Conservation (phyloP, 805 yeast species). For the Metschnikowia dekortorum region DNA sequence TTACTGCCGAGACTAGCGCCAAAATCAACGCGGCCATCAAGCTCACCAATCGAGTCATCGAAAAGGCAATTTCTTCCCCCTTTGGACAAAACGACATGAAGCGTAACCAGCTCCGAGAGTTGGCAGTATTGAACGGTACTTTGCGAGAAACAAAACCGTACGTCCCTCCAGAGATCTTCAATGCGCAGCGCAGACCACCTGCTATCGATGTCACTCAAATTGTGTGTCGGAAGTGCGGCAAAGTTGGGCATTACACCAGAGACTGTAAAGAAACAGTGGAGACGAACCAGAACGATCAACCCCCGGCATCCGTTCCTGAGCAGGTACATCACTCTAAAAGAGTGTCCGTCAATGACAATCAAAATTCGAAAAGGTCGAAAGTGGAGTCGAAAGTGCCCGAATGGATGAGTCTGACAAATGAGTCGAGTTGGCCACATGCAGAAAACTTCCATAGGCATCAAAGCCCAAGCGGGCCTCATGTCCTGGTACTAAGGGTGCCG, state of each 20-base stretch:
- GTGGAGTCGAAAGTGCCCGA: neutral
- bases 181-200: conserved; percentile 24
- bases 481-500: neutral
- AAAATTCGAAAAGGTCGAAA: neutral
- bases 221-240: conserved; percentile 75
- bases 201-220: conserved; percentile 47
- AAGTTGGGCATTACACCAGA: conserved; percentile 78
- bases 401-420: conserved; percentile 2
- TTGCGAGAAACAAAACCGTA: conserved; percentile 72
- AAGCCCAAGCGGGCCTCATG: neutral
- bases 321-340: neutral
- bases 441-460: neutral
- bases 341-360: neutral
- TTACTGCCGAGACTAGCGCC: conserved; percentile 77
- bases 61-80: conserved; percentile 83
- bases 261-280: conserved; percentile 59
- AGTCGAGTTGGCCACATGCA: neutral
- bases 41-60: conserved; percentile 69
- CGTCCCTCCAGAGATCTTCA: conserved; percentile 35
- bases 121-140: conserved; percentile 94
- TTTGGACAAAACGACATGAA: conserved; percentile 91
- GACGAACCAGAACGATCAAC: neutral
- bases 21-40: conserved; percentile 71
- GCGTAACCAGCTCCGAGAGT: conserved; percentile 82
- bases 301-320: neutral